Evolutionary conservation across 192 early-diverging fungal genomes (phyloP), one percentile per base, ranked within the genome.

Genomic region (Backusella psychrophila): DNA sequence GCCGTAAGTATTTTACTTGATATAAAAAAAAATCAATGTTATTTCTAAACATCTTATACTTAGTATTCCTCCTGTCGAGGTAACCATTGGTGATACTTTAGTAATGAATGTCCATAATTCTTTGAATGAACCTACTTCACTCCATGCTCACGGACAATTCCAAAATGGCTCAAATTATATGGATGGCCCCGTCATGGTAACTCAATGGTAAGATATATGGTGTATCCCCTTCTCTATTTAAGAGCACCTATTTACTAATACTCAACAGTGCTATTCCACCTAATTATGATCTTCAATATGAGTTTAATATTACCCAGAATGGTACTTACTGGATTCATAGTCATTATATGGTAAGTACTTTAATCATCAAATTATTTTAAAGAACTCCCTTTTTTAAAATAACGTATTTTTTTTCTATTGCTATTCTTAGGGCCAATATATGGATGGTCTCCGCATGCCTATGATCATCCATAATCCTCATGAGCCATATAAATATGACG

Each of bases 321-420:
- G 95, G 95, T 39, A 94, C 93, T 21, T 95, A 92, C 83, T 97
- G 95, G 95, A 88, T 91, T 71, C 94, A 95, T 76, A 82, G 89
- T 39, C 94, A 95, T 75, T 87, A 76, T 77, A 78, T 78, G 41
- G 87, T 84, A 72, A 68, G 41, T 21, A 29, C 8, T 56, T 34
- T 34, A 66, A 12, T 26, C 23, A 36, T 21, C 4, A 49, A 59
- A 52, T 33, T 39, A 29, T 34, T 34, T 63, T 3, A 49, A 72
- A 0, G 0, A 8, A 66, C 5, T 23, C 63, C 15, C 6, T 68
- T 7, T 17, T 35, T 33, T 33, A 33, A 21, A 26, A 17, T 33
- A 33, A 68, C 17, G 2, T 35, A 1, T 68, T 52, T 33, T 19
- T 17, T 21, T 31, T 6, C 6, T 36, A 3, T 23, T 53, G 33